Evolutionary conservation across 306 rosid species (phyloP).

Genomic region (Malus asiatica): DNA sequence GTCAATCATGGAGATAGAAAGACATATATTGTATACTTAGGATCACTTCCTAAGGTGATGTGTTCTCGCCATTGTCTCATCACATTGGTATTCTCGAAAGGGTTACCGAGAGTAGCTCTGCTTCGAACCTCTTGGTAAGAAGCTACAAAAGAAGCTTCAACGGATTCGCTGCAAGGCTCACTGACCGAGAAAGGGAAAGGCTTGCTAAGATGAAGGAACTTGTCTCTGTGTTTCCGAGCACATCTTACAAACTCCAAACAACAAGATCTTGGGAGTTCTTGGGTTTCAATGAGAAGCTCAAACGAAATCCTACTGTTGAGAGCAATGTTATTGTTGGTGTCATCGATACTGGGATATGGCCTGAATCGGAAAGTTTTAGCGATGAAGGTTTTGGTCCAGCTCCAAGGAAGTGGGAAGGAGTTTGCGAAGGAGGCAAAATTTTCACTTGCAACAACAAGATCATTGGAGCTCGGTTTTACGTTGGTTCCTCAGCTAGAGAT

Average conservation of each 20-base stretch:
- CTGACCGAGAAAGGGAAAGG: background rate
- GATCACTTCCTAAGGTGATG: background rate
- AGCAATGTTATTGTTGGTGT: background rate
- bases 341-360: conserved; percentile 10
- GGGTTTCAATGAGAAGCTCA: background rate
- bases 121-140: background rate
- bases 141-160: background rate
- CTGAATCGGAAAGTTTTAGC: conserved; percentile 10
- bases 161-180: background rate
- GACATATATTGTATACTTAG: background rate
- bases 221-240: background rate
- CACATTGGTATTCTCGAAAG: background rate
- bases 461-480: conserved; percentile 3
- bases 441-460: conserved; percentile 18
- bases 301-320: background rate
- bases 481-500: background rate
- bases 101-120: background rate
- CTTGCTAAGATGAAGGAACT: background rate
- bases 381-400: conserved; percentile 9
- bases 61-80: background rate
- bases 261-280: conserved; percentile 17
- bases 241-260: background rate
- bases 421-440: background rate
- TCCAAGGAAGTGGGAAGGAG: conserved; percentile 13
- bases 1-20: background rate